Percentiles rank a stretch among this genome's conserved stretches.
Conservation (phyloP, 371 early-diverging fungal species). For the Apophysomyces variabilis region DNA sequence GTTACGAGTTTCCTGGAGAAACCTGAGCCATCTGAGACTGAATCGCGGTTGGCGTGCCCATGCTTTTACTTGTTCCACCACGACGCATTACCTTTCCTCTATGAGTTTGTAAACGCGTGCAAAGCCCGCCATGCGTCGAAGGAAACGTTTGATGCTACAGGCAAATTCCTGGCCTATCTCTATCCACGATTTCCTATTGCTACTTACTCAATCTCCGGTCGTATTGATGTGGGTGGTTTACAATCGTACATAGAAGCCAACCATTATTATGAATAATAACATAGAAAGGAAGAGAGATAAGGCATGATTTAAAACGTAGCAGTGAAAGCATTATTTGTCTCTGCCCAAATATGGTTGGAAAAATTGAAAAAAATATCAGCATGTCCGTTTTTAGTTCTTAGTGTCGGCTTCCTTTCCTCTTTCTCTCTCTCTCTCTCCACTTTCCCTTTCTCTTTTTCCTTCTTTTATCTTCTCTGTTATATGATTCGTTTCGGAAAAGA, state of each 20-base stretch:
- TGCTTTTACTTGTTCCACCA: conserved; percentile 61
- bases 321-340: background rate
- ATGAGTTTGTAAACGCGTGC: conserved; percentile 47
- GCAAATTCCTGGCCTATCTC: conserved; percentile 58
- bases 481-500: background rate
- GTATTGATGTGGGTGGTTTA: conserved; percentile 69
- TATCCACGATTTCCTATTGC: conserved; percentile 45
- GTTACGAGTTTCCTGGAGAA: conserved; percentile 63
- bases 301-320: background rate
- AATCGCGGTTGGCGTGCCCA: conserved; percentile 60
- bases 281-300: background rate
- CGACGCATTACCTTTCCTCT: conserved; percentile 34
- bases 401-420: too few relatives aligned
- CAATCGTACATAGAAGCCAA: conserved; percentile 57
- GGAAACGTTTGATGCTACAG: conserved; percentile 65
- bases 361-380: background rate
- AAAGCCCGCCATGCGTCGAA: conserved; percentile 32
- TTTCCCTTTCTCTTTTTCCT: too few relatives aligned
- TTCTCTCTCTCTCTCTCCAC: too few relatives aligned
- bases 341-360: conserved; percentile 8
- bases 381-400: background rate
- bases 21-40: conserved; percentile 50
- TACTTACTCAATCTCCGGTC: conserved; percentile 54
- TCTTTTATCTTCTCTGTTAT: background rate
- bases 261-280: conserved; percentile 38